Evolutionary conservation across 2,329 filamentous ascomycete genomes (phyloP).

Genomic region (Penicillium paneum): DNA sequence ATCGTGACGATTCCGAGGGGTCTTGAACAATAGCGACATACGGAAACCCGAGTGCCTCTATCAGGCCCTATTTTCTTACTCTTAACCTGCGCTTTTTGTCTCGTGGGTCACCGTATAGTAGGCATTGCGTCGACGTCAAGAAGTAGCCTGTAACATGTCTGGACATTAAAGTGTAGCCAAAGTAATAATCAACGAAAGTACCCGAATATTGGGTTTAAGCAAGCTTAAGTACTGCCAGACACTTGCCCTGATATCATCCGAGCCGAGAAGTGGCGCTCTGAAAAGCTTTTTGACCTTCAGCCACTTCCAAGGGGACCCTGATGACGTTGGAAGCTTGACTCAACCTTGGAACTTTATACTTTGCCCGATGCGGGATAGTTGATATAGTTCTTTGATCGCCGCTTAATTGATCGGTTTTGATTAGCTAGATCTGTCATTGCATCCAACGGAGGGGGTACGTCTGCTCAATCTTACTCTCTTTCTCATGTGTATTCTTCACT

Average conservation of each 20-base stretch:
- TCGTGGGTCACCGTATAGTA: background rate
- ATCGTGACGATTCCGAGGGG: constrained; percentile 9
- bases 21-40: constrained; percentile 12
- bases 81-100: background rate
- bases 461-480: too few species aligned
- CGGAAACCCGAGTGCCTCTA: constrained; percentile 13
- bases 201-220: too few species aligned
- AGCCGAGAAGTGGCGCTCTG: constrained; percentile 13
- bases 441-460: background rate
- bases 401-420: background rate
- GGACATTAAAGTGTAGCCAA: background rate
- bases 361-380: background rate
- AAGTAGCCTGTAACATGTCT: background rate
- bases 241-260: background rate
- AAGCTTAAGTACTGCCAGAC: background rate
- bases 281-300: constrained; percentile 16
- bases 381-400: background rate
- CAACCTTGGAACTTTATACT: constrained; percentile 2
- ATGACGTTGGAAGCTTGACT: constrained; percentile 14
- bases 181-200: background rate
- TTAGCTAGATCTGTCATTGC: background rate
- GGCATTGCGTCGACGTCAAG: background rate
- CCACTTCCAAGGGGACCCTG: constrained; percentile 15
- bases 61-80: constrained; percentile 3
- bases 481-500: too few species aligned